Evolutionary conservation across 2,329 filamentous ascomycete genomes (phyloP).

Genomic region (Epicoccum sorghinum): DNA sequence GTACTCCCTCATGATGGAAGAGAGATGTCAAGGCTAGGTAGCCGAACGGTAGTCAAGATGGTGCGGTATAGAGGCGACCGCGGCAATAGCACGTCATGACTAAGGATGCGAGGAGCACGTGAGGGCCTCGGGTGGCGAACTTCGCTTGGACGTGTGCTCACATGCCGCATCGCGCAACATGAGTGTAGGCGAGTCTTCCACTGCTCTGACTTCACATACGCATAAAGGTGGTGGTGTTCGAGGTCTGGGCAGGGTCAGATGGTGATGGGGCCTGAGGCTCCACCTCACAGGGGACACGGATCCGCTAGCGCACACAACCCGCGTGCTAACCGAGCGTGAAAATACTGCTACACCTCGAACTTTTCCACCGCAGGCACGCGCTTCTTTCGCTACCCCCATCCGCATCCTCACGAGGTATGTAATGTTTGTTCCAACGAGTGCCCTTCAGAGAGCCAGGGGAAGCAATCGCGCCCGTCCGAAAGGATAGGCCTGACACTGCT

Average conservation of each 20-base stretch:
- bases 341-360: constrained; percentile 31
- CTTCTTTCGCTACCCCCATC: constrained; percentile 29
- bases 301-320: constrained; percentile 14
- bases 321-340: constrained; percentile 27
- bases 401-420: constrained; percentile 48
- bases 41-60: constrained; percentile 7
- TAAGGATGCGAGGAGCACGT: constrained; percentile 34
- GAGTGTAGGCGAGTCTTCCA: background rate
- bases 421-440: constrained; percentile 43
- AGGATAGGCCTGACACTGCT: constrained; percentile 53
- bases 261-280: constrained; percentile 11
- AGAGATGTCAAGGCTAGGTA: constrained; percentile 2
- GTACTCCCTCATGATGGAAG: constrained; percentile 9
- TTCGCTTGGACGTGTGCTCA: background rate
- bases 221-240: background rate
- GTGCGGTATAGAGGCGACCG: constrained; percentile 15
- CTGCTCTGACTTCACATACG: background rate
- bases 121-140: constrained; percentile 15
- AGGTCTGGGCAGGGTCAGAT: constrained; percentile 5
- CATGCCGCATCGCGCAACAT: background rate
- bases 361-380: constrained; percentile 26
- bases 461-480: constrained; percentile 49
- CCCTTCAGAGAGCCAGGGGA: constrained; percentile 59
- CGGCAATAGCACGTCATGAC: constrained; percentile 41
- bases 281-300: constrained; percentile 2